phyloP scores from a whole-genome alignment of 2,329 filamentous ascomycete species.

The Colletotrichum acutatum region DNA sequence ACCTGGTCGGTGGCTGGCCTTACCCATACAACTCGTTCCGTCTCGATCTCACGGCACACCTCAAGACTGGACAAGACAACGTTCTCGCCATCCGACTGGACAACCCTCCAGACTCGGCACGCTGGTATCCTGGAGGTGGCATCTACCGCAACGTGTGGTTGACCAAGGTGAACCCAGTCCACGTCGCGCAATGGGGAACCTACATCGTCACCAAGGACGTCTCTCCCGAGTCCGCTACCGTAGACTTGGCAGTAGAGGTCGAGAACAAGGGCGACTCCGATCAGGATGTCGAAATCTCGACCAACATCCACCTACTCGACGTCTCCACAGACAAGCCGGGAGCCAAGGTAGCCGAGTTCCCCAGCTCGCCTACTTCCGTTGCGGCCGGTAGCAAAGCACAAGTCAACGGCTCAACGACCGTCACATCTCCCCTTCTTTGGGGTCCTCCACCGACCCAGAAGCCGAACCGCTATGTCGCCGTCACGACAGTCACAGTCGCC shows the following conservation, averaged over 20 bases:
- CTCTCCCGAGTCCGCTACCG: conserved; percentile 54
- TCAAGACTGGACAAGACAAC: conserved; percentile 49
- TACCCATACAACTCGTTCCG: conserved; percentile 63
- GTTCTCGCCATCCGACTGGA: conserved; percentile 62
- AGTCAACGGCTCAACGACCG: conserved; percentile 44
- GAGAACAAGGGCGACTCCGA: conserved; percentile 53
- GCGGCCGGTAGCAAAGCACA: conserved; percentile 44
- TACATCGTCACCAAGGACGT: conserved; percentile 58
- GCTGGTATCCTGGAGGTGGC: conserved; percentile 66
- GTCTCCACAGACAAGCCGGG: conserved; percentile 41
- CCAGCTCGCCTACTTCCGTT: conserved; percentile 43
- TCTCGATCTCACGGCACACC: conserved; percentile 59
- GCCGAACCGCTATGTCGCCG: conserved; percentile 59
- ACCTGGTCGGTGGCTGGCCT: conserved; percentile 62
- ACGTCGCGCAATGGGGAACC: conserved; percentile 62
- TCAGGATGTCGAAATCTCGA: conserved; percentile 50
- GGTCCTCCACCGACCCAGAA: conserved; percentile 56
- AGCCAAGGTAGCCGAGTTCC: conserved; percentile 47
- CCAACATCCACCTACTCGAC: conserved; percentile 53
- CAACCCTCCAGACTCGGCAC: conserved; percentile 57
- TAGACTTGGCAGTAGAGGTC: conserved; percentile 56
- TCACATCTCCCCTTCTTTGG: conserved; percentile 56
- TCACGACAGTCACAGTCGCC: conserved; percentile 50
- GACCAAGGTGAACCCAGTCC: conserved; percentile 55
- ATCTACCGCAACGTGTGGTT: conserved; percentile 67